Percentiles rank a stretch among this genome's conserved stretches.
These are phyloP conservation scores for Podila minutissima DNA, from an alignment of 192 early-diverging fungal species.

Conservation along the genomic window DNA sequence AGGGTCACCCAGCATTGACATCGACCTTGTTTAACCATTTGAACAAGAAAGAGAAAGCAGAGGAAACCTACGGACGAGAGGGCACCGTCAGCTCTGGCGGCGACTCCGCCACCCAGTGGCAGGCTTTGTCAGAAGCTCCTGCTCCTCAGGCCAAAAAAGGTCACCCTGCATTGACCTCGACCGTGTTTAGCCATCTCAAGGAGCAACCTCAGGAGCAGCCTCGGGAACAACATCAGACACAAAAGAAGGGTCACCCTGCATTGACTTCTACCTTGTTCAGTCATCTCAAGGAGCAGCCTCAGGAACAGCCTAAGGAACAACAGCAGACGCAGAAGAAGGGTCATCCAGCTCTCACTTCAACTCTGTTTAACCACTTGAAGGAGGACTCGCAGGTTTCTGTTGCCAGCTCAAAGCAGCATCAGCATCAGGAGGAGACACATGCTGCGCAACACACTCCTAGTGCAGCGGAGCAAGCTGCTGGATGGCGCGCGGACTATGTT, in stretches of 20 bases:
- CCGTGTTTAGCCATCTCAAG: slow-evolving; percentile 28
- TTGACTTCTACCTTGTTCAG: slow-evolving; percentile 33
- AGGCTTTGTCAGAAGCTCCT: slow-evolving; percentile 1
- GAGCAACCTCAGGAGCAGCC: not conserved
- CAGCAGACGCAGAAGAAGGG: slow-evolving; percentile 5
- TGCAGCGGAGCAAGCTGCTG: slow-evolving; percentile 28
- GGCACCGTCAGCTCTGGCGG: not conserved
- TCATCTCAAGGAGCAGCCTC: slow-evolving; percentile 5
- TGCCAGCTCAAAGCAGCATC: not conserved
- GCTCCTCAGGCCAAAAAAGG: slow-evolving; percentile 25
- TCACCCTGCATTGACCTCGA: slow-evolving; percentile 41
- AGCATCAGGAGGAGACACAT: not conserved
- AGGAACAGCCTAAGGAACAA: not conserved
- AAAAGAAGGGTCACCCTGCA: slow-evolving; percentile 41
- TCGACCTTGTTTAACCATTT: slow-evolving; percentile 24
- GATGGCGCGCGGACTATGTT: slow-evolving; percentile 39
- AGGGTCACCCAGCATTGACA: slow-evolving; percentile 49
- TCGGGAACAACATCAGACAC: not conserved
- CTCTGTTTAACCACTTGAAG: slow-evolving; percentile 8
- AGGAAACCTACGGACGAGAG: not conserved
- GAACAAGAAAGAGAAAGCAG: not conserved
- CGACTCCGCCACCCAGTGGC: not conserved
- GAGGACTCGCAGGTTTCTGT: not conserved
- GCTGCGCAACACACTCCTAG: slow-evolving; percentile 3
- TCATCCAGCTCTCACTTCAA: slow-evolving; percentile 6